These are phyloP conservation scores for Alternaria burnsii DNA, from an alignment of 2,329 filamentous ascomycete genomes.

Conservation along the genomic window DNA sequence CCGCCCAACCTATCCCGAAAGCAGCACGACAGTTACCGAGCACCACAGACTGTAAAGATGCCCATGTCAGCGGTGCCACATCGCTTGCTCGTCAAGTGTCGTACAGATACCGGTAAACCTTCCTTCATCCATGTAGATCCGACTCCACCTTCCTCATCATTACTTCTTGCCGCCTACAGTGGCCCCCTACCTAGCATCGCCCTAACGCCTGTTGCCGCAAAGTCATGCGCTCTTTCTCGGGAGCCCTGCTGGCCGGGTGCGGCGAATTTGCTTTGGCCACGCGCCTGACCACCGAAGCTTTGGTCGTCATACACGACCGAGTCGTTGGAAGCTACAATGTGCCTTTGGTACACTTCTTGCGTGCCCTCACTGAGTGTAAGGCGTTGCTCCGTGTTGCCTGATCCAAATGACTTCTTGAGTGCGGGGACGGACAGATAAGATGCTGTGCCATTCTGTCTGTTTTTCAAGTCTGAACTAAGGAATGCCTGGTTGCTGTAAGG, in stretches of 20 bases:
- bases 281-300: slow-evolving; percentile 33
- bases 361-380: slow-evolving; percentile 61
- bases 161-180: slow-evolving; percentile 12
- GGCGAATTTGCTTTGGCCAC: slow-evolving; percentile 17
- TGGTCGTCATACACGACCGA: slow-evolving; percentile 61
- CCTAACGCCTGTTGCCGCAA: slow-evolving; percentile 33
- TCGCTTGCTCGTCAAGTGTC: slow-evolving; percentile 19
- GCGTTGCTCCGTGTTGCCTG: slow-evolving; percentile 65
- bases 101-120: slow-evolving; percentile 16
- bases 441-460: slow-evolving; percentile 67
- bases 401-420: slow-evolving; percentile 59
- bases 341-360: slow-evolving; percentile 64
- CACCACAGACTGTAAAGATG: background rate
- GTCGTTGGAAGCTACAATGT: slow-evolving; percentile 64
- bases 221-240: slow-evolving; percentile 25
- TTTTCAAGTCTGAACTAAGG: slow-evolving; percentile 56
- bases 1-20: background rate
- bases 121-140: slow-evolving; percentile 5
- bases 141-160: slow-evolving; percentile 4
- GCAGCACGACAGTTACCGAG: background rate
- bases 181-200: slow-evolving; percentile 45
- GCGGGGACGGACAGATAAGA: slow-evolving; percentile 61
- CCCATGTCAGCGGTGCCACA: slow-evolving; percentile 14
- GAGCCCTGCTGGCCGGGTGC: slow-evolving; percentile 8
- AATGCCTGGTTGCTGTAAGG: slow-evolving; percentile 28